Conservation (phyloP, 805 yeast species). For the Teunomyces kruisii region DNA sequence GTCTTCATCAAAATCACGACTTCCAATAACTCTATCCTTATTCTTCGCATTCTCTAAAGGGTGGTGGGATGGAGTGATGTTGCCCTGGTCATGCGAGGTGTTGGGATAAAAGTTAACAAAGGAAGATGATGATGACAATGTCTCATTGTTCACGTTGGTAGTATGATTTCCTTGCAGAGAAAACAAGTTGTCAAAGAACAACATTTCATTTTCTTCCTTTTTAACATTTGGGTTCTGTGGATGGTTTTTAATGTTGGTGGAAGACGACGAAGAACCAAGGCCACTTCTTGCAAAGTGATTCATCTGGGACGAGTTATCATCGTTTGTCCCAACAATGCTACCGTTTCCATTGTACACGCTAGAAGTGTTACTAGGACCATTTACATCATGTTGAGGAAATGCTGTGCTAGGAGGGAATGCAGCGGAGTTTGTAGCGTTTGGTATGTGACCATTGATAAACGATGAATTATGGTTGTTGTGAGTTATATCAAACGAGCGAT, state of each 20-base stretch:
- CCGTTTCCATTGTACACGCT: constrained; percentile 3
- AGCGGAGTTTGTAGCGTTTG: constrained; percentile 13
- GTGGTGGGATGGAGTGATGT: background rate
- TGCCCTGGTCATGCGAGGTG: background rate
- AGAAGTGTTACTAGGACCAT: constrained; percentile 2
- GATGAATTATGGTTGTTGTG: constrained; percentile 10
- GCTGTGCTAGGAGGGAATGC: constrained; percentile 14
- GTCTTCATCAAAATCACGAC: background rate
- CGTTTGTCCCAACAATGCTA: constrained; percentile 1
- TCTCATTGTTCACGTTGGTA: constrained; percentile 4
- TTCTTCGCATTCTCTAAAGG: background rate
- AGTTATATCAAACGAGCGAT: constrained; percentile 11
- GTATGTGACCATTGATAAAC: constrained; percentile 11
- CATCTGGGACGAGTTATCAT: constrained; percentile 6
- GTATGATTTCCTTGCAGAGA: background rate
- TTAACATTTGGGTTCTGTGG: background rate
- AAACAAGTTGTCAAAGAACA: constrained; percentile 7
- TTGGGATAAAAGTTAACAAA: constrained; percentile 6
- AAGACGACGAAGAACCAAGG: constrained; percentile 8
- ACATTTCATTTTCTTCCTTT: constrained; percentile 5
- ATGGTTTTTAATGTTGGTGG: background rate
- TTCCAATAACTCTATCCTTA: background rate
- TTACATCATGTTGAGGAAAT: constrained; percentile 3
- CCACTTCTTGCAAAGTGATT: constrained; percentile 15
- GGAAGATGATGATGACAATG: constrained; percentile 8